Base-by-base conservation (phyloP, 495 filamentous ascomycete species). In the Penicillium bialowiezense region DNA sequence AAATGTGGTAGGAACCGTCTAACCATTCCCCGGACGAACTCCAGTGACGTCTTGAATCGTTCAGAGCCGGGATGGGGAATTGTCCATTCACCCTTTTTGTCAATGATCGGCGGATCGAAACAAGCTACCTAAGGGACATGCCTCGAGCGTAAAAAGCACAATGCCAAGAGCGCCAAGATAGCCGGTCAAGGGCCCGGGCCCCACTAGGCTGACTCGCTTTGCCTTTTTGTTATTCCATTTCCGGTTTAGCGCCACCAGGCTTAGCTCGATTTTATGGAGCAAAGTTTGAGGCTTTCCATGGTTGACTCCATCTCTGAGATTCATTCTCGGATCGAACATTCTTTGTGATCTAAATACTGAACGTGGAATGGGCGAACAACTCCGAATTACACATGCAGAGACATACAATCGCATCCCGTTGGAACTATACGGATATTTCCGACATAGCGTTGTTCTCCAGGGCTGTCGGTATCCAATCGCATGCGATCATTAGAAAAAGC, bases 381-480 rank as follows among this genome's bases (percentile, higher is more conserved):
- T n/a, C n/a, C n/a, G n/a, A n/a, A n/a, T n/a, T n/a, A n/a, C n/a
- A n/a, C n/a, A n/a, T n/a, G n/a, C n/a, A n/a, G n/a, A n/a, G n/a
- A n/a, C n/a, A n/a, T n/a, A n/a, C n/a, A n/a, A n/a, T n/a, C n/a
- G n/a, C n/a, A n/a, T n/a, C n/a, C n/a, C n/a, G n/a, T n/a, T n/a
- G n/a, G n/a, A n/a, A n/a, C n/a, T n/a, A n/a, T n/a, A n/a, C n/a
- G n/a, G n/a, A n/a, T n/a, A n/a, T n/a, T n/a, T n/a, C n/a, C n/a
- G n/a, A n/a, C n/a, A n/a, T n/a, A n/a, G n/a, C n/a, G n/a, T n/a
- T n/a, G n/a, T n/a, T n/a, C n/a, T n/a, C n/a, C n/a, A n/a, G n/a
- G n/a, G n/a, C 35, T 12, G 15, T 20, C 33, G 39, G 33, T 48
- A 49, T 19, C 51, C 51, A 59, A 58, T 58, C 23, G 35, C 29